Conservation (phyloP, 257 asterid genomes). For the Forsythia viridissima region DNA sequence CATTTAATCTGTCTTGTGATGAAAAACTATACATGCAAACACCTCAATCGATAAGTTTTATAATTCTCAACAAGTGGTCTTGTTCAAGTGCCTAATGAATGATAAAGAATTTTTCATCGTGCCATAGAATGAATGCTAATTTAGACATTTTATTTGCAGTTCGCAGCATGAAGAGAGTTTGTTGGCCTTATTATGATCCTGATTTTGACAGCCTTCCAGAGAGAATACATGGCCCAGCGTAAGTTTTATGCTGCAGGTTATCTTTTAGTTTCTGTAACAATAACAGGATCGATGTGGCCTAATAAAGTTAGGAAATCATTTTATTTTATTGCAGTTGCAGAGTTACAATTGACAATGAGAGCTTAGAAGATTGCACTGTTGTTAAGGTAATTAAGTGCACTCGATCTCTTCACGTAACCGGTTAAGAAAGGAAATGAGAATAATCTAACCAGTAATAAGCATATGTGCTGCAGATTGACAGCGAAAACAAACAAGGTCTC, state of each 20-base stretch:
- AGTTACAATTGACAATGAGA: constrained; percentile 64
- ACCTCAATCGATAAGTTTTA: background rate
- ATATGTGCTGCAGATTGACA: constrained; percentile 51
- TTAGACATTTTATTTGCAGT: constrained; percentile 7
- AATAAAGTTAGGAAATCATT: background rate
- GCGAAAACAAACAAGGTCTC: constrained; percentile 67
- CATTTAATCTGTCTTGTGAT: background rate
- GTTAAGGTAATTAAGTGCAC: constrained; percentile 43
- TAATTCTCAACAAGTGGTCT: background rate
- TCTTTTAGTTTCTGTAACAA: background rate
- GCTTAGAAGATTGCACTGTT: constrained; percentile 55
- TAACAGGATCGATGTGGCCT: background rate
- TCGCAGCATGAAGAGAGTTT: constrained; percentile 52
- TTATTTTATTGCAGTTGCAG: constrained; percentile 51
- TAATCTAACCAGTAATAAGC: background rate
- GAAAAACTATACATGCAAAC: background rate
- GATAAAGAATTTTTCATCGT: background rate
- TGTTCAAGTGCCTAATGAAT: background rate
- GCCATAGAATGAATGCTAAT: background rate
- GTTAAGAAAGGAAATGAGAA: background rate
- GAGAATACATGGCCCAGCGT: constrained; percentile 73
- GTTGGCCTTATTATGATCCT: constrained; percentile 72
- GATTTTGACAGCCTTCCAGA: constrained; percentile 72
- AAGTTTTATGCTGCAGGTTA: constrained; percentile 10
- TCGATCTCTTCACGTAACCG: background rate